Conservation (phyloP, 2,329 filamentous ascomycete genomes). For the Pseudopithomyces chartarum region DNA sequence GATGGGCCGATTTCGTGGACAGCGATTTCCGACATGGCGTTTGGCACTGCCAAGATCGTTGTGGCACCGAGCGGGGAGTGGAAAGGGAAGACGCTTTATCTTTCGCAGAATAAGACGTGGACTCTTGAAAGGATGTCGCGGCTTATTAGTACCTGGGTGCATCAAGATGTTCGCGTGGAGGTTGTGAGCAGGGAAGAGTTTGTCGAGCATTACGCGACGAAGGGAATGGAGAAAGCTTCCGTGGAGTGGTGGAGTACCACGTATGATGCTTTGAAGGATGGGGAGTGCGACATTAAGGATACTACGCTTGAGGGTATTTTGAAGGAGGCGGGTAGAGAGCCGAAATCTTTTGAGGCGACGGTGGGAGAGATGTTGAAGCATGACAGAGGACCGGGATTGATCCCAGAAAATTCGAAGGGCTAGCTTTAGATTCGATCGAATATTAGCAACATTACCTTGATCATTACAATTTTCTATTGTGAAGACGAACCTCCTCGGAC, state of each 20-base stretch:
- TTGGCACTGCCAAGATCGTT: slow-evolving; percentile 49
- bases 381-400: background rate
- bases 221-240: slow-evolving; percentile 40
- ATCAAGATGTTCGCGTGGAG: slow-evolving; percentile 41
- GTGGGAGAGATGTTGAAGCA: slow-evolving; percentile 47
- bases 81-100: slow-evolving; percentile 46
- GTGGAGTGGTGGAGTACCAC: slow-evolving; percentile 55
- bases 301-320: slow-evolving; percentile 47
- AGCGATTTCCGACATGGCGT: slow-evolving; percentile 49
- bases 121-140: slow-evolving; percentile 36
- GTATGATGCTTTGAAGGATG: slow-evolving; percentile 50
- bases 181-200: slow-evolving; percentile 47
- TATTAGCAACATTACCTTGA: too few relatives aligned
- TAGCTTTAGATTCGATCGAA: background rate
- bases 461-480: too few relatives aligned
- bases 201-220: slow-evolving; percentile 48
- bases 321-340: slow-evolving; percentile 37
- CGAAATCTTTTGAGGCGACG: slow-evolving; percentile 47
- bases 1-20: slow-evolving; percentile 53
- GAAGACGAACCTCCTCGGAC: too few relatives aligned
- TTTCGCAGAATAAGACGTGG: slow-evolving; percentile 37
- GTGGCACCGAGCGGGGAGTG: slow-evolving; percentile 35
- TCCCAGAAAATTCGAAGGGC: background rate
- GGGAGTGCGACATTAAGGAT: slow-evolving; percentile 51
- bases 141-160: slow-evolving; percentile 31